Base-by-base conservation (phyloP, 2,329 filamentous ascomycete genomes). In the Beauveria varroae region DNA sequence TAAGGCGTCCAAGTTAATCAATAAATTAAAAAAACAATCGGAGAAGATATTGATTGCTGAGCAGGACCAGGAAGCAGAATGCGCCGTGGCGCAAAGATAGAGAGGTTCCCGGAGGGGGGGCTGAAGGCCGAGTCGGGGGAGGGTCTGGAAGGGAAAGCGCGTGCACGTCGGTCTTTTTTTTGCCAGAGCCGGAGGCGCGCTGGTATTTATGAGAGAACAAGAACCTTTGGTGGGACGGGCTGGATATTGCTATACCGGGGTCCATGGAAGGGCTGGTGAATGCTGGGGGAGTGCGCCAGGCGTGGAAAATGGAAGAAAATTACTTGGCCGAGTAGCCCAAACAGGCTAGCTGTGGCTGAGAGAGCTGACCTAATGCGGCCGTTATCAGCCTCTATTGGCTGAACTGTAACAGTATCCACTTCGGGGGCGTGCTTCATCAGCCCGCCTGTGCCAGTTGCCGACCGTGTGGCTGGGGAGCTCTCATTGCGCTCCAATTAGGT, bases 131-230 rank as follows among this genome's bases (percentile, higher is more conserved):
- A 49, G 60, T 62, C 64, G 67, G 50, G 58, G 51, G 71, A 72
- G 70, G 70, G 70, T 73, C 74, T 74, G 71, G 69, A 73, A 75
- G 70, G 73, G 72, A 76, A 76, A 76, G 74, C 74, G 75, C 75
- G 75, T 76, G 74, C 74, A 77, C 74, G 74, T 76, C 75, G 75
- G 73, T 76, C 67, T 71, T 71, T 69, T 37, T 75, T 74, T 73
- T 69, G 66, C 72, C 70, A 73, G 34, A 37, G 73, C 73, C 69
- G 75, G 75, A 75, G 74, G 75, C 74, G 74, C 74, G 68, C 71
- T 75, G 73, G 72, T 76, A 77, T 76, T 77, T 77, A 77, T 77
- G 74, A 76, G 74, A 70, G 73, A 73, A 68, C 69, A 70, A 70
- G 67, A 64, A 67, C 71, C 71, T 72, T 67, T 65, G 69, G 69